Conservation (phyloP, 148 eudicot species). For the Heliamphora exappendiculata region DNA sequence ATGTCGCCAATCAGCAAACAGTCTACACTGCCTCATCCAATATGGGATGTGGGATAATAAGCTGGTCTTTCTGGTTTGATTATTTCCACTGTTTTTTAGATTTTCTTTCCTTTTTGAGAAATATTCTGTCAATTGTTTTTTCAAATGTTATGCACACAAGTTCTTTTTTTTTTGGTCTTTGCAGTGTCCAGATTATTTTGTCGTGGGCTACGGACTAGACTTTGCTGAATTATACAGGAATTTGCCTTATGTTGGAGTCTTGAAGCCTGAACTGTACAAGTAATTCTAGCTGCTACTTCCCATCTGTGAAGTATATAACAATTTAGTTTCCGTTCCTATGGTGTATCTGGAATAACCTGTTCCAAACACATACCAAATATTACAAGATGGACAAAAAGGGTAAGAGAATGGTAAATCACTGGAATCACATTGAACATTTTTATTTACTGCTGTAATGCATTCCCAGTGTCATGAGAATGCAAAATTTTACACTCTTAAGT, state of each 20-base stretch:
- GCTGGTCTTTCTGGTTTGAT: background rate
- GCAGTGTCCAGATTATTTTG: slow-evolving; percentile 81
- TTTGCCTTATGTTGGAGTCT: slow-evolving; percentile 77
- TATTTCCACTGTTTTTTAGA: background rate
- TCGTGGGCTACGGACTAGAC: slow-evolving; percentile 91
- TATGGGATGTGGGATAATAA: background rate
- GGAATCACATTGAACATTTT: too few relatives aligned
- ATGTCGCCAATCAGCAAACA: background rate
- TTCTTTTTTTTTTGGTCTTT: slow-evolving; percentile 5
- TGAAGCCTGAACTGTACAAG: slow-evolving; percentile 74
- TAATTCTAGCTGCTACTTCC: background rate
- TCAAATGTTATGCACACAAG: background rate
- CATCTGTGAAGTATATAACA: background rate
- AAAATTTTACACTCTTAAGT: too few relatives aligned
- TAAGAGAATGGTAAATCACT: too few relatives aligned
- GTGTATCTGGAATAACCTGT: background rate
- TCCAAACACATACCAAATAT: background rate
- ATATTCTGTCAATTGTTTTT: background rate
- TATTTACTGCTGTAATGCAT: too few relatives aligned
- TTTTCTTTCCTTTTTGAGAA: background rate
- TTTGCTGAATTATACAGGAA: slow-evolving; percentile 74
- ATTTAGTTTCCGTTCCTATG: background rate
- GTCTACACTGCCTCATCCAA: background rate
- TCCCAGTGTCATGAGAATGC: too few relatives aligned
- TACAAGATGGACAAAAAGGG: too few relatives aligned